Evolutionary conservation across 2,329 filamentous ascomycete genomes (phyloP).

Genomic region (Chalara sp.): DNA sequence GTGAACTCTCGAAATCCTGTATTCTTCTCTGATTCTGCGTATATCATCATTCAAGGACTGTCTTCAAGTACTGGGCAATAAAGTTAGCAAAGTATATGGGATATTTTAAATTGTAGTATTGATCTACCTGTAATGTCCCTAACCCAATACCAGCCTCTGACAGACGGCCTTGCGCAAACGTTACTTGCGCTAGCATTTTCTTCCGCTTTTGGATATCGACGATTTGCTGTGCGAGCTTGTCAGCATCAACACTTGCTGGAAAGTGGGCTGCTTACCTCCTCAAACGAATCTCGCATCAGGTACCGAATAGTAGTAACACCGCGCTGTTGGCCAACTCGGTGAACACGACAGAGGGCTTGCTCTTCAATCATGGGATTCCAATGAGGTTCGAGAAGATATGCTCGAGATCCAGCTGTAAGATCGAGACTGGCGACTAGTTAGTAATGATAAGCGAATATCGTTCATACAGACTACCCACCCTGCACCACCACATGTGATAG

Average conservation of each 20-base stretch:
- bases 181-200: slow-evolving; percentile 6
- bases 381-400: slow-evolving; percentile 23
- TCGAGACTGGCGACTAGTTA: slow-evolving; percentile 4
- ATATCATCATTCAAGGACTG: no score
- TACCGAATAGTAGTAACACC: slow-evolving; percentile 19
- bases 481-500: background rate
- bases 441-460: background rate
- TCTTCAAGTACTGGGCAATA: no score
- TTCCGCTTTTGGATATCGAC: slow-evolving; percentile 8
- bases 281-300: slow-evolving; percentile 20
- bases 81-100: no score
- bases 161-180: slow-evolving; percentile 1
- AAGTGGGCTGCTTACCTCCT: slow-evolving; percentile 9
- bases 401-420: slow-evolving; percentile 15
- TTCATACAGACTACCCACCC: background rate
- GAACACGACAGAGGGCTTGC: slow-evolving; percentile 18
- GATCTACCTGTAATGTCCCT: slow-evolving; percentile 1
- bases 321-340: slow-evolving; percentile 18
- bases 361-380: slow-evolving; percentile 25
- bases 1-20: no score
- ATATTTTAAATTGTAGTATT: no score
- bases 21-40: no score
- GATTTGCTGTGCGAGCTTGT: slow-evolving; percentile 5
- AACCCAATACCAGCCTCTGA: background rate
- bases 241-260: background rate